These are phyloP conservation scores for Otatea glauca DNA, from an alignment of 176 grass and related monocot genomes.

Conservation along the genomic window DNA sequence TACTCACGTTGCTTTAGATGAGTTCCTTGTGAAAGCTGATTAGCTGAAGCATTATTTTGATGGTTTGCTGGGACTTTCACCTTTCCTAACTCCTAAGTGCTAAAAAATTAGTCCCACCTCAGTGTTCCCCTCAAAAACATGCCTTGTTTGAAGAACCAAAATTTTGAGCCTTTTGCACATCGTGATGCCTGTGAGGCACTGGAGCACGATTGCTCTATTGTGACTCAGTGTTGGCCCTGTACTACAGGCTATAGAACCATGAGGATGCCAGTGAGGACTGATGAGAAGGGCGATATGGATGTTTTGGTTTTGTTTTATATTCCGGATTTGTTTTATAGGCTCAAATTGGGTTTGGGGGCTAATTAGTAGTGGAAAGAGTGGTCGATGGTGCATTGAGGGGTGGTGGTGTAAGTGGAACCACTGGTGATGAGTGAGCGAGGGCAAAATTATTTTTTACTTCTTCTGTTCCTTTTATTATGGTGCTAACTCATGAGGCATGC, in stretches of 20 bases:
- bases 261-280: not conserved
- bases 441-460: not conserved
- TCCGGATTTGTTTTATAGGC: not conserved
- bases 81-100: not conserved
- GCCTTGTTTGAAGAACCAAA: not conserved
- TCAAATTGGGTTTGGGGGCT: not conserved
- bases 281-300: not conserved
- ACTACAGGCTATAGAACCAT: not conserved
- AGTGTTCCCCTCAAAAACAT: conserved; percentile 19
- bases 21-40: not conserved
- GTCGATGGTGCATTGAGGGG: not conserved
- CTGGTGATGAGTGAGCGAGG: conserved; percentile 16
- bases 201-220: not conserved
- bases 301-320: not conserved
- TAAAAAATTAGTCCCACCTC: not conserved
- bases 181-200: not conserved
- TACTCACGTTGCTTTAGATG: not conserved
- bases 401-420: conserved; percentile 9
- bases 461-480: not conserved
- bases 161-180: not conserved
- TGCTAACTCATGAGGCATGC: conserved; percentile 1
- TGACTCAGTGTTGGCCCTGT: not conserved
- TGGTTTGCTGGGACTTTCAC: not conserved
- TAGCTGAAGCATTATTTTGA: conserved; percentile 11
- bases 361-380: conserved; percentile 28